Evolutionary conservation across 2,329 filamentous ascomycete genomes (phyloP), one percentile per base, ranked within the genome.

Genomic region (Ilyonectria sp.): DNA sequence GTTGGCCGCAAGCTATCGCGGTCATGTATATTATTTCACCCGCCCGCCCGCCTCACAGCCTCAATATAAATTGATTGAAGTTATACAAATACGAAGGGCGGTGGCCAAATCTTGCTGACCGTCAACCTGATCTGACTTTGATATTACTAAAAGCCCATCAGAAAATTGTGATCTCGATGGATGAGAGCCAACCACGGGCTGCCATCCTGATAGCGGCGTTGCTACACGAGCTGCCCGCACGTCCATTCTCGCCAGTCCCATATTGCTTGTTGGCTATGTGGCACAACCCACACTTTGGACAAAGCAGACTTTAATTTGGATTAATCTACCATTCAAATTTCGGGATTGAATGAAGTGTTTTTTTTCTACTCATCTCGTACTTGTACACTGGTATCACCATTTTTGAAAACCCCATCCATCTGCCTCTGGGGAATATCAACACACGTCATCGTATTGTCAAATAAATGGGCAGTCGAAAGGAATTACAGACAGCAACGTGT

Each of bases 141-240:
- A 43, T 56, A 65, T 60, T 60, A 55, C 55, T 65, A 55, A 50
- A 52, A 43, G n/a, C 56, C 52, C 49, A 44, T 63, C 35, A 52
- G n/a, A 43, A 26, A 50, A 40, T 6, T 31, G 13, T 26, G 46
- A 33, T 37, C 37, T 29, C 1, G 9, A 19, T 35, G 50, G 37
- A 65, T 44, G 33, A 33, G 29, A 53, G 10, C 17, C 17, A 35
- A 13, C 4, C 13, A 33, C 35, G 10, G 31, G 11, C 29, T 53
- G 31, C 11, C 10, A 53, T 21, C 50, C 10, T 35, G 6, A n/a
- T 15, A 6, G 40, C 8, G 40, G 15, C 50, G 31, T 19, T 21
- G 50, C 26, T 31, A 21, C 6, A 10, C 11, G 10, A 53, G 31
- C n/a, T 53, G 10, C 15, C 11, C 29, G 29, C 49, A 33, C 29